A percentile compares a stretch with the other conserved stretches of the same genome.
Conservation (phyloP, 73 alveolate genomes). For the Paramecium sexaurelia region DNA sequence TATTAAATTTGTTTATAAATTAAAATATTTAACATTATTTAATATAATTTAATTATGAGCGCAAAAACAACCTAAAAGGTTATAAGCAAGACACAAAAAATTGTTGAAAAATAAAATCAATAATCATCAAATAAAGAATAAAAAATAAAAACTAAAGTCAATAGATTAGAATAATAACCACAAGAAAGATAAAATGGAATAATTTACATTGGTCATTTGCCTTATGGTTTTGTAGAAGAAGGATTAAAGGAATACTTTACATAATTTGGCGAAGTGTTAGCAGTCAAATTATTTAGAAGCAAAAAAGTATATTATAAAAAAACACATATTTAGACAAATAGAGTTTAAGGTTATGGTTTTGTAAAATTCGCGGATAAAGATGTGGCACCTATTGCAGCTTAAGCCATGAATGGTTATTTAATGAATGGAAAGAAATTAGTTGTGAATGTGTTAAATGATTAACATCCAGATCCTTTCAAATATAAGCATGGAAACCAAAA, state of each 20-base stretch:
- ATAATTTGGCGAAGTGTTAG: conserved; percentile 90
- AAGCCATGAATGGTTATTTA: conserved; percentile 91
- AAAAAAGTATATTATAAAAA: conserved; percentile 59
- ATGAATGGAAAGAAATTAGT: conserved; percentile 86
- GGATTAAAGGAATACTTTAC: conserved; percentile 89
- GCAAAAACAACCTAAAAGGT: conserved; percentile 11
- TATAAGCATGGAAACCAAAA: conserved; percentile 84
- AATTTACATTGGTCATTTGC: conserved; percentile 96
- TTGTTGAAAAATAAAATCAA: background rate
- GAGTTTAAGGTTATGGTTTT: conserved; percentile 96
- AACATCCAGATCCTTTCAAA: conserved; percentile 89
- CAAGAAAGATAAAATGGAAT: conserved; percentile 34
- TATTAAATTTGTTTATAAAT: conserved; percentile 16
- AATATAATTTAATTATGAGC: conserved; percentile 26
- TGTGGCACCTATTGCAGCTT: conserved; percentile 93
- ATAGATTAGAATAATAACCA: background rate
- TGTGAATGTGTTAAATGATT: conserved; percentile 83
- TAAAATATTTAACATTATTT: background rate
- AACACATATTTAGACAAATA: conserved; percentile 76
- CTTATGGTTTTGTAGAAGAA: conserved; percentile 94
- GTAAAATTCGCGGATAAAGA: conserved; percentile 90
- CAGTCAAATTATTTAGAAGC: conserved; percentile 85
- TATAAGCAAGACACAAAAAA: background rate
- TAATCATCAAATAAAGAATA: background rate
- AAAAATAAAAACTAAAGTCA: background rate